Evolutionary conservation across 2,329 filamentous ascomycete species (phyloP), one percentile per base, ranked within the genome.

Genomic region (Colletotrichum melonis): DNA sequence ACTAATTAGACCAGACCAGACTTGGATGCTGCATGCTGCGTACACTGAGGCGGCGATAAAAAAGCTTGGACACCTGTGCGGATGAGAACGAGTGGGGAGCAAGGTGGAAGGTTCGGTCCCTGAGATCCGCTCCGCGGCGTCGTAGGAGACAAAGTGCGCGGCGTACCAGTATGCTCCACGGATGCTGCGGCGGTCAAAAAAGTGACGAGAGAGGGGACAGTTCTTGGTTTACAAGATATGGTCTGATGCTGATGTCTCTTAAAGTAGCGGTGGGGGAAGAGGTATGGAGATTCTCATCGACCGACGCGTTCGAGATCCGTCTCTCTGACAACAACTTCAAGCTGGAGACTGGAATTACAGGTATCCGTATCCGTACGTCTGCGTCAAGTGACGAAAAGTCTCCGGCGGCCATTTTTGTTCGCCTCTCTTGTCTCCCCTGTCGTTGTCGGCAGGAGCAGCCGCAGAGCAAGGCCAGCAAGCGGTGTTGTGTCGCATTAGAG

Each of bases 31-130:
- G 26, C 52, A 22, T 38, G 54, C 30, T 24, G 16, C 60, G 68
- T 19, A 22, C 32, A 57, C 63, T 57, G 59, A 19, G 38, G 54
- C 52, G 59, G 54, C 42, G 57, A 65, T 66, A 42, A 35, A 67
- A 59, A 52, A 56, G 67, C 28, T 42, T 12, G 46, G 57, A 57
- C 35, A 65, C 59, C 19, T n/a, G 49, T 54, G 55, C 65, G 71
- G 56, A 66, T 42, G 54, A n/a, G 9, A 32, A 38, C 22, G 28
- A 26, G 71, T 66, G 67, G 46, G 56, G 46, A 65, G 5, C 30
- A 26, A 64, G 35, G 49, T 57, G 60, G 62, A 73, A 67, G 71
- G 60, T 73, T 71, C 62, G 67, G 67, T 73, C 67, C 67, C 71
- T 71, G 56, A 62, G 67, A 66, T 66, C 71, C 71, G 67, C 42